A percentile compares a stretch with the other conserved stretches of the same genome.
Conservation (phyloP, 2,329 filamentous ascomycete genomes). For the Ascochyta clinopodiicola region DNA sequence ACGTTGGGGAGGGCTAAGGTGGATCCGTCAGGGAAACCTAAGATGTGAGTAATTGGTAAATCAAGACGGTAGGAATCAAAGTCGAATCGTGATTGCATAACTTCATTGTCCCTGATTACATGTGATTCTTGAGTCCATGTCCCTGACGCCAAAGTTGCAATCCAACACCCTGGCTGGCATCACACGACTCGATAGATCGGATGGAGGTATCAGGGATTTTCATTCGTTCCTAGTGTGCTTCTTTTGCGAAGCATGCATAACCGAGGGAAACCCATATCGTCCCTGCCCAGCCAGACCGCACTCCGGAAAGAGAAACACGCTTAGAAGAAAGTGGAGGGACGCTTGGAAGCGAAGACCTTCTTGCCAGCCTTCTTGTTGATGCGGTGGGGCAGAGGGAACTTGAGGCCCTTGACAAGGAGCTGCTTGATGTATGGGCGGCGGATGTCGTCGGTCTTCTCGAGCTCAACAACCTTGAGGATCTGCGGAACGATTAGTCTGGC, state of each 20-base stretch:
- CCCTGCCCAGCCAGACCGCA: slow-evolving; percentile 48
- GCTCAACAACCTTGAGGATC: slow-evolving; percentile 98
- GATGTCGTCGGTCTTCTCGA: slow-evolving; percentile 93
- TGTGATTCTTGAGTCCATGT: slow-evolving; percentile 24
- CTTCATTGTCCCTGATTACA: slow-evolving; percentile 25
- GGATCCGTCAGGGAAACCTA: slow-evolving; percentile 35
- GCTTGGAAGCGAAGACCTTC: slow-evolving; percentile 92
- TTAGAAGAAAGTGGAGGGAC: slow-evolving; percentile 98
- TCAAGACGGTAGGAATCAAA: not conserved
- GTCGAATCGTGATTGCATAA: slow-evolving; percentile 19
- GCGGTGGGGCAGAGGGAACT: slow-evolving; percentile 98
- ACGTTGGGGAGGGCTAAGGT: slow-evolving; percentile 51
- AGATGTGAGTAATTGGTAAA: slow-evolving; percentile 29
- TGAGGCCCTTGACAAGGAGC: slow-evolving; percentile 91
- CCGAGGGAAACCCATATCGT: slow-evolving; percentile 49
- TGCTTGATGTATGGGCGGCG: slow-evolving; percentile 99
- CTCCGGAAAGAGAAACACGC: slow-evolving; percentile 53
- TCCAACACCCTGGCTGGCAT: slow-evolving; percentile 26
- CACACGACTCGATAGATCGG: slow-evolving; percentile 31
- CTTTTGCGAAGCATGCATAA: slow-evolving; percentile 51
- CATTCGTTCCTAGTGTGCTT: slow-evolving; percentile 53
- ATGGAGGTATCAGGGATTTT: slow-evolving; percentile 50
- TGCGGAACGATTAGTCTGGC: slow-evolving; percentile 48
- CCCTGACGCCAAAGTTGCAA: slow-evolving; percentile 21
- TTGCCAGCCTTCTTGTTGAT: slow-evolving; percentile 80